Base-by-base conservation (phyloP, 2,329 filamentous ascomycete genomes). In the Epichloe aotearoae region DNA sequence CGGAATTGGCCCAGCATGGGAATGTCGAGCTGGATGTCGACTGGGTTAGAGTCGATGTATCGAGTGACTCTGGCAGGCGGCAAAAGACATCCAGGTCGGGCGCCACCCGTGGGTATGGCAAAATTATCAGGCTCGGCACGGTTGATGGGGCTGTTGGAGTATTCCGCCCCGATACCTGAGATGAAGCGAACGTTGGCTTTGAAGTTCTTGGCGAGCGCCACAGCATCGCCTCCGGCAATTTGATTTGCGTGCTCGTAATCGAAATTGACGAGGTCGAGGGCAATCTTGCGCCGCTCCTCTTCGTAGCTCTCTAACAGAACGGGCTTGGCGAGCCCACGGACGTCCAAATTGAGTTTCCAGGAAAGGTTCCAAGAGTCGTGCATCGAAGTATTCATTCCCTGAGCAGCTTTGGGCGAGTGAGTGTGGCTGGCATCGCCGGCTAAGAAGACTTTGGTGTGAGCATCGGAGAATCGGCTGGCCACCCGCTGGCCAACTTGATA, bases 1-100 rank as follows among this genome's bases (percentile, higher is more conserved):
- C 83, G 77, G 69, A 89, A 90, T 60, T 90, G 86, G 26, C 85
- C 82, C 5, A 89, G 70, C 65, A 88, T 77, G 1, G 86, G 86
- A 43, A 89, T 86, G 59, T 89, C 86, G 5, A 88, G 77, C 62
- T 90, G 84, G 30, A 89, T 70, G 57, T 89, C 82, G 41, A 90
- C 79, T 0, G 85, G 85, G 58, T 89, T 90, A 3, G 84, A 82
- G 64, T 90, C 86, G 48, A 88, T 77, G 61, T 84, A 88, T 30
- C 86, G 76, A 0, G 83, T 85, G 17, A 83, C 84, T 64, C 80
- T 84, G 40, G 82, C 82, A 2, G 85, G 85, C 3, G 81, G 76
- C 26, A 86, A 70, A 77, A 77, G 68, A 47, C 73, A 77, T 7
- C 76, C 76, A 3, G 75, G 75, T 54, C 71, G 73, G 45, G 73